phyloP scores from a whole-genome alignment of 306 rosid species.

The Trifolium pratense region DNA sequence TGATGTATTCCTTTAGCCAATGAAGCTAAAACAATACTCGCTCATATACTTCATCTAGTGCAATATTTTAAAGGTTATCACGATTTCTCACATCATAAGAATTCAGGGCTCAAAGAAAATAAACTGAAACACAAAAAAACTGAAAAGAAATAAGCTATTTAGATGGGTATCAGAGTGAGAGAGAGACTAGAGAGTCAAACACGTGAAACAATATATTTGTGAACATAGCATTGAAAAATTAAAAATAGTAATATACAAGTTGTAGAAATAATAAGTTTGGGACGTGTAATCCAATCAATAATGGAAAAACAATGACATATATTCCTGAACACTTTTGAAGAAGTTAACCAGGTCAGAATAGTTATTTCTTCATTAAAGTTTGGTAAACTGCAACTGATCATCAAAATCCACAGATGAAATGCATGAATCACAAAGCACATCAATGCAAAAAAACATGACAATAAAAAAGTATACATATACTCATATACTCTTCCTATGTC shows the following conservation, averaged over 20 bases:
- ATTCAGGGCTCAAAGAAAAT: background rate
- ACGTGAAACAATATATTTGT: background rate
- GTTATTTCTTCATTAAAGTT: background rate
- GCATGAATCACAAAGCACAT: background rate
- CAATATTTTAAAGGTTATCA: background rate
- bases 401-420: background rate
- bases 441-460: background rate
- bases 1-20: background rate
- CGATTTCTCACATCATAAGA: background rate
- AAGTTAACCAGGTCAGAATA: background rate
- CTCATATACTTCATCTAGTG: background rate
- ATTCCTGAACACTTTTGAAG: slow-evolving; percentile 1
- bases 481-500: background rate
- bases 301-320: slow-evolving; percentile 5
- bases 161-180: background rate
- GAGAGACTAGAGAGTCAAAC: background rate
- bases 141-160: background rate
- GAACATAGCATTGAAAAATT: slow-evolving; percentile 6
- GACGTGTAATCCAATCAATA: background rate
- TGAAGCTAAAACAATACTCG: background rate
- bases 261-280: background rate
- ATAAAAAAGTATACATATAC: background rate
- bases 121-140: background rate
- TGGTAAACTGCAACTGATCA: background rate
- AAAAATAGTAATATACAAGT: no score